Percentiles rank a stretch among this genome's conserved stretches.
Conservation (phyloP, 148 eudicot species). For the Dianthus caryophyllus region DNA sequence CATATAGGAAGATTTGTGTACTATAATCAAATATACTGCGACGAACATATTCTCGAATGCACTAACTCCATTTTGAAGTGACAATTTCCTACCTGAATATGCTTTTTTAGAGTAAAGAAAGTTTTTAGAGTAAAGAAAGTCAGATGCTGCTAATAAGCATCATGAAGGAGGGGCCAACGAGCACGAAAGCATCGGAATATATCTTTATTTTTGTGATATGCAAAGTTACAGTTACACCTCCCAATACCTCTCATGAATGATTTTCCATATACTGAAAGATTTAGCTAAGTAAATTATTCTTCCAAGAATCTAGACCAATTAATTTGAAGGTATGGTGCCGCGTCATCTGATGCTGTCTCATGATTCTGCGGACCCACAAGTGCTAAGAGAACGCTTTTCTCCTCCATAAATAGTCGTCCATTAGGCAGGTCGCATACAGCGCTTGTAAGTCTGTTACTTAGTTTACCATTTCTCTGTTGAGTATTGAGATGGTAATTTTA, state of each 20-base stretch:
- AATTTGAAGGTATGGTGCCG: background rate
- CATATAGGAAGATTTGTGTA: background rate
- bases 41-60: background rate
- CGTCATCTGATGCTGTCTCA: background rate
- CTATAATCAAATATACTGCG: constrained; percentile 10
- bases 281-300: constrained; percentile 9
- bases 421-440: background rate
- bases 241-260: constrained; percentile 1
- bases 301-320: constrained; percentile 10
- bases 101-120: background rate
- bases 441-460: background rate
- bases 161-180: background rate
- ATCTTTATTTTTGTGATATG: constrained; percentile 2
- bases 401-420: background rate
- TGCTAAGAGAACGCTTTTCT: constrained; percentile 12
- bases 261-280: constrained; percentile 18
- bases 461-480: background rate
- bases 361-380: background rate
- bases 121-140: background rate
- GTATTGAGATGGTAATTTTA: background rate
- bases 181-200: background rate
- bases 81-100: constrained; percentile 5
- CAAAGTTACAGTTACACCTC: constrained; percentile 9
- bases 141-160: constrained; percentile 12
- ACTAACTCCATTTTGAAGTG: constrained; percentile 7